Evolutionary conservation across 2,329 filamentous ascomycete genomes (phyloP).

Genomic region (Ceratocystis harringtonii): DNA sequence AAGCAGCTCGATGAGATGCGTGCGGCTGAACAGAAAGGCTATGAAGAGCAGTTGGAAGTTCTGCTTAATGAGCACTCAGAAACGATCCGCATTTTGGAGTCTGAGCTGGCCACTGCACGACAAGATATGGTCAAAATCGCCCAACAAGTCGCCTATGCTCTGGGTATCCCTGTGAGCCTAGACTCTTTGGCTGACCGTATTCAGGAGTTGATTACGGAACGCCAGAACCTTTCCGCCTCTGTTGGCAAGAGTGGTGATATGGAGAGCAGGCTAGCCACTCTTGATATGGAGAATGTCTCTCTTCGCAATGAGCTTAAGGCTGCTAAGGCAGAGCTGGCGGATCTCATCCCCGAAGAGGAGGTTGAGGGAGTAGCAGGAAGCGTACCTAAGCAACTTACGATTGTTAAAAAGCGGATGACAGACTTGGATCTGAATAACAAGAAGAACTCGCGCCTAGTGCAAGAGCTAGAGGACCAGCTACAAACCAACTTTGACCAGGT

Average conservation of each 20-base stretch:
- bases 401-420: constrained; percentile 49
- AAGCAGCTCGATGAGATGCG: constrained; percentile 37
- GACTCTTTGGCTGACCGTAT: constrained; percentile 52
- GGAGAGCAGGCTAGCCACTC: constrained; percentile 38
- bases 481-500: constrained; percentile 91
- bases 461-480: constrained; percentile 93
- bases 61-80: constrained; percentile 48
- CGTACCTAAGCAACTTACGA: constrained; percentile 42
- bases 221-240: constrained; percentile 31
- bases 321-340: constrained; percentile 39
- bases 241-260: constrained; percentile 30
- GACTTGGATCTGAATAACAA: constrained; percentile 57
- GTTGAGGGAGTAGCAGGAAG: constrained; percentile 30
- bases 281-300: constrained; percentile 42
- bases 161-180: constrained; percentile 49
- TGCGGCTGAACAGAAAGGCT: constrained; percentile 36
- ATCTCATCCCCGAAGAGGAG: constrained; percentile 38
- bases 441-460: constrained; percentile 81
- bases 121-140: constrained; percentile 51
- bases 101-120: constrained; percentile 49
- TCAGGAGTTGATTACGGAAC: constrained; percentile 37
- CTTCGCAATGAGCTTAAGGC: constrained; percentile 48
- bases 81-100: constrained; percentile 40
- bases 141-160: constrained; percentile 44
- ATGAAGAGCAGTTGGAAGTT: constrained; percentile 41